Conservation (phyloP, 305 asterid species). For the Fraxinus velutina region DNA sequence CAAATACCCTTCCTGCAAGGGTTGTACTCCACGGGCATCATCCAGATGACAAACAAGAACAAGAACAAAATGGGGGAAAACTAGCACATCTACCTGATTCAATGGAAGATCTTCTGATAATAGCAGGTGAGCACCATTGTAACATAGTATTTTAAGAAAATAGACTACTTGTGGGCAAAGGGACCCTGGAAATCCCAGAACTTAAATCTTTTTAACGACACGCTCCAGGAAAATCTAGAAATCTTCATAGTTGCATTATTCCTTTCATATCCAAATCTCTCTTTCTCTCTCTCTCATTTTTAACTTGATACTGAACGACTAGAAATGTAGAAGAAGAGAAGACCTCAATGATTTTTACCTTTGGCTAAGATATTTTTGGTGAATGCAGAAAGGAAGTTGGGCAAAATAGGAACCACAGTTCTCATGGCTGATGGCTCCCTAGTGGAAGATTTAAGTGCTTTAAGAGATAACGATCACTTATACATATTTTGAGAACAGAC, state of each 20-base stretch:
- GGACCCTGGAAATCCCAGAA: constrained; percentile 1
- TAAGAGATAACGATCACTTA: constrained; percentile 80
- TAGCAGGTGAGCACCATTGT: constrained; percentile 58
- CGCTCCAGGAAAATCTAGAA: neutral
- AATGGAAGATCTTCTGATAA: constrained; percentile 54
- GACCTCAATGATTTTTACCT: neutral
- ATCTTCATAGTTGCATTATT: constrained; percentile 7
- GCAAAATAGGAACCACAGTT: constrained; percentile 58
- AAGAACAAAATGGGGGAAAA: constrained; percentile 55
- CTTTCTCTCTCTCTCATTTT: constrained; percentile 3
- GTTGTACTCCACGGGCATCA: constrained; percentile 82
- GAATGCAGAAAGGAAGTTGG: constrained; percentile 63
- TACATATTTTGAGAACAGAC: constrained; percentile 52
- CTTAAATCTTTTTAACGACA: constrained; percentile 5
- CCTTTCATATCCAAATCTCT: neutral
- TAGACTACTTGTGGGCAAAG: neutral
- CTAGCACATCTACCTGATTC: constrained; percentile 83
- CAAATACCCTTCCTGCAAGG: constrained; percentile 47
- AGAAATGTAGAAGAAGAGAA: neutral
- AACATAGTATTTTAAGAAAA: neutral
- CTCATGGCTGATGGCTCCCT: constrained; percentile 69
- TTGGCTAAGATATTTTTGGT: constrained; percentile 19
- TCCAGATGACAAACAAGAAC: constrained; percentile 56
- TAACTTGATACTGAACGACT: constrained; percentile 13
- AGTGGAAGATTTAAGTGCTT: constrained; percentile 60